Evolutionary conservation across 192 early-diverging fungal species (phyloP).

Genomic region (Globomyces pollinis-pini): DNA sequence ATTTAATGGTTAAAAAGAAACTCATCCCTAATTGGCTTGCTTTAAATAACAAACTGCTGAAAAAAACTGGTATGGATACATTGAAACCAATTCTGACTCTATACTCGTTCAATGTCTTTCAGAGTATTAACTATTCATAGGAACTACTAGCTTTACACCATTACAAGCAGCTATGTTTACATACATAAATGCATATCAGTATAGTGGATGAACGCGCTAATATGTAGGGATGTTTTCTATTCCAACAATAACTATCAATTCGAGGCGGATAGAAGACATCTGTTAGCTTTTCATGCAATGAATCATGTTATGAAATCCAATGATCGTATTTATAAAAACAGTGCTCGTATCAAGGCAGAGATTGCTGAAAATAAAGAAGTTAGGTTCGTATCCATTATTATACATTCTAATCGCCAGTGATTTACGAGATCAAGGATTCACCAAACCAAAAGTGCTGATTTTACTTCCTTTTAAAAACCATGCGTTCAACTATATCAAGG

Average conservation of each 20-base stretch:
- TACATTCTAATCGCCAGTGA: conserved; percentile 63
- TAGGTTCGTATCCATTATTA: background rate
- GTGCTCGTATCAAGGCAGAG: conserved; percentile 57
- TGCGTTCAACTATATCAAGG: conserved; percentile 70
- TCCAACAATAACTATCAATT: conserved; percentile 52
- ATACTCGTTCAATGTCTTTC: conserved; percentile 68
- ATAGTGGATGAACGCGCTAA: no score
- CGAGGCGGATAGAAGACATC: conserved; percentile 59
- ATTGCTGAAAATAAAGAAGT: conserved; percentile 48
- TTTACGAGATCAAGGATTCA: conserved; percentile 91
- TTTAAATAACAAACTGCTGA: conserved; percentile 9
- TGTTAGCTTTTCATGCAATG: conserved; percentile 75
- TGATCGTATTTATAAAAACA: conserved; percentile 73
- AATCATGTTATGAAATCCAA: conserved; percentile 87
- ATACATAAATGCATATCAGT: conserved; percentile 59
- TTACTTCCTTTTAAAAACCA: conserved; percentile 79
- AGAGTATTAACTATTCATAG: conserved; percentile 57
- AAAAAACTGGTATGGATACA: conserved; percentile 13
- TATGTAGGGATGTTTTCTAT: conserved; percentile 71
- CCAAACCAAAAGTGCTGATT: conserved; percentile 85
- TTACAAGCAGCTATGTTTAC: conserved; percentile 8
- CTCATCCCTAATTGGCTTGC: conserved; percentile 10
- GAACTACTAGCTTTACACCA: background rate
- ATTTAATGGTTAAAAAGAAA: conserved; percentile 8
- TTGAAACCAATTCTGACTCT: conserved; percentile 63